These are phyloP conservation scores for Mycena citricolor DNA, from an alignment of 1,284 basidiomycete genomes.

Conservation along the genomic window DNA sequence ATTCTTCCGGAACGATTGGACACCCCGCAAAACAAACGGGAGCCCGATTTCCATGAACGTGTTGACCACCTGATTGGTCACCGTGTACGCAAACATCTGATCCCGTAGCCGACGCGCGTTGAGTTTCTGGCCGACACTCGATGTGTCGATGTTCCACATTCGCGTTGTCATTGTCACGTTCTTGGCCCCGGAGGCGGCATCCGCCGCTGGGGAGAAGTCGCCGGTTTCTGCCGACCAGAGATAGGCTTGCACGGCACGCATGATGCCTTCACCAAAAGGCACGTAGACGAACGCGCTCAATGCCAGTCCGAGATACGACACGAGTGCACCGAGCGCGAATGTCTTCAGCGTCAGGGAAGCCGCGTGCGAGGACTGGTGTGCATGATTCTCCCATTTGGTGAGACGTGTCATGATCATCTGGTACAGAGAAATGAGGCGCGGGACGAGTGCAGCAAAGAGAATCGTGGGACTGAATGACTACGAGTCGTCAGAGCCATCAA, in stretches of 20 bases:
- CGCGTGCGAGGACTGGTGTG: constrained; percentile 74
- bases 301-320: constrained; percentile 84
- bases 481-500: constrained; percentile 1
- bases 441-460: constrained; percentile 81
- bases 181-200: constrained; percentile 6
- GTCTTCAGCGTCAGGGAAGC: constrained; percentile 89
- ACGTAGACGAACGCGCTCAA: constrained; percentile 91
- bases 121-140: constrained; percentile 53
- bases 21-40: constrained; percentile 73
- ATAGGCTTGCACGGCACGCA: constrained; percentile 54
- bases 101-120: constrained; percentile 75
- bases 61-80: constrained; percentile 88
- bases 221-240: constrained; percentile 38
- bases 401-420: constrained; percentile 67
- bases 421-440: constrained; percentile 81
- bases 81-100: constrained; percentile 94
- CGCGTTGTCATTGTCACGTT: constrained; percentile 21
- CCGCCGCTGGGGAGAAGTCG: constrained; percentile 2
- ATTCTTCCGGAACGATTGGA: constrained; percentile 45
- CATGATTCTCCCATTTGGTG: constrained; percentile 91
- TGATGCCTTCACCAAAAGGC: constrained; percentile 85
- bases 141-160: constrained; percentile 54
- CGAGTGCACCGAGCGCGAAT: constrained; percentile 86
- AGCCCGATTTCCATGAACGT: constrained; percentile 84
- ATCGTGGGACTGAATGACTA: constrained; percentile 83